Percentiles rank a stretch among this genome's conserved stretches.
phyloP scores from a whole-genome alignment of 768 basidiomycete genomes.

The Boletus reticulatus region DNA sequence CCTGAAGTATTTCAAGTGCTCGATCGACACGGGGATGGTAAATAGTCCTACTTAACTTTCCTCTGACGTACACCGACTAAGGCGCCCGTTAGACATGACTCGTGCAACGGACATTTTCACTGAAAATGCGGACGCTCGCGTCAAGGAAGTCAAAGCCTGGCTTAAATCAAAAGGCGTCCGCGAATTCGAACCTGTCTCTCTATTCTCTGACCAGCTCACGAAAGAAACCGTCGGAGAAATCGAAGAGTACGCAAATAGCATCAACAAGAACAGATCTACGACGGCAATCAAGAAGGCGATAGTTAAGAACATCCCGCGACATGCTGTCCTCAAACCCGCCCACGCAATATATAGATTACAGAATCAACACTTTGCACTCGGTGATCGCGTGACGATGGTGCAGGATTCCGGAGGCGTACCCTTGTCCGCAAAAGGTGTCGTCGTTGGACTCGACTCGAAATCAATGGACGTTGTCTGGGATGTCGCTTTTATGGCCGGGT shows the following conservation, averaged over 20 bases:
- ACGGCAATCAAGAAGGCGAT: slow-evolving; percentile 82
- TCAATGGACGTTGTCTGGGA: slow-evolving; percentile 98
- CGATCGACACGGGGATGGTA: slow-evolving; percentile 73
- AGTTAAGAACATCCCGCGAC: slow-evolving; percentile 91
- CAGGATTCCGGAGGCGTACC: slow-evolving; percentile 93
- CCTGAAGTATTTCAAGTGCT: slow-evolving; percentile 80
- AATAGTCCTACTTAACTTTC: background rate
- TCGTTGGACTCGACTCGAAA: slow-evolving; percentile 82
- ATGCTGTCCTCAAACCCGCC: slow-evolving; percentile 89
- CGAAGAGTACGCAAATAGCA: slow-evolving; percentile 69
- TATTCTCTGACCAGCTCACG: slow-evolving; percentile 88
- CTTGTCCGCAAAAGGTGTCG: slow-evolving; percentile 88
- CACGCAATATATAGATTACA: slow-evolving; percentile 89
- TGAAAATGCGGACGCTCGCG: slow-evolving; percentile 60
- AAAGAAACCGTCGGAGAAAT: slow-evolving; percentile 85
- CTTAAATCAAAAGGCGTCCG: slow-evolving; percentile 81
- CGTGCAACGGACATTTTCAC: slow-evolving; percentile 57
- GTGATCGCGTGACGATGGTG: slow-evolving; percentile 95
- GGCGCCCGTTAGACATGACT: slow-evolving; percentile 61
- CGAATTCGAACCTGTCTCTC: slow-evolving; percentile 89
- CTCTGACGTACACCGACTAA: background rate
- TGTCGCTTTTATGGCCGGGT: slow-evolving; percentile 90
- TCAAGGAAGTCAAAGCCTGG: slow-evolving; percentile 84
- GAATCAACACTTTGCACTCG: slow-evolving; percentile 82
- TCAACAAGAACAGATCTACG: slow-evolving; percentile 58